Base-by-base conservation (phyloP, 2,329 filamentous ascomycete species). In the Aspergillus ustus region DNA sequence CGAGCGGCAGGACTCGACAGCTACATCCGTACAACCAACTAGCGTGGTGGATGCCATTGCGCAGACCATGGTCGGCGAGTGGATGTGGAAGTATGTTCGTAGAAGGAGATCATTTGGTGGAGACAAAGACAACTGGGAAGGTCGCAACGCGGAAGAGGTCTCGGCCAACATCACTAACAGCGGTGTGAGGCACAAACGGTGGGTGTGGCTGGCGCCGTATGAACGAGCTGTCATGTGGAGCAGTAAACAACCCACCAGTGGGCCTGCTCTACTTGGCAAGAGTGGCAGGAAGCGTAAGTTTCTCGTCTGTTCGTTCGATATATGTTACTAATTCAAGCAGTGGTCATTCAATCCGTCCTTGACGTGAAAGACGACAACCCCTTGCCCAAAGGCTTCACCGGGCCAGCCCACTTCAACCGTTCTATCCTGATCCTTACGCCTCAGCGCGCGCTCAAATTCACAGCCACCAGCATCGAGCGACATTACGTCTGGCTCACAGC, bases 171-270 rank as follows among this genome's bases (percentile, higher is more conserved):
- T 90, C 62, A 83, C 81, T 20, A 84, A 82, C 66, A 87, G 85
- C 69, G 87, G 87, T 67, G 90, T 85, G 5, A 81, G 95, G 31
- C 95, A 99, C 76, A 97, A 93, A 80, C 86, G 95, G 75, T 99
- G 95, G 95, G 95, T 99, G 2, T 99, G 95, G 95, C 85, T 99
- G 65, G 95, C 94, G 19, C 95, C 95, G 2, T 98, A 99, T 73
- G 95, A 99, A 78, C 86, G 93, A 65, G 90, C 94, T 13, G 94
- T 99, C 63, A 91, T 99, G 77, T 99, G 95, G 95, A 97, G 94
- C 77, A 96, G 91, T 83, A 97, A 96, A 82, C 95, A 99, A 78
- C 95, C 95, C 17, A 92, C 89, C 9, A 92, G 89, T 69, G 93
- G 93, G 34, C 90, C 87, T 70, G 94, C 93, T 34, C 79, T 99